Evolutionary conservation across 768 basidiomycete species (phyloP), one percentile per base, ranked within the genome.

Genomic region (Butyriboletus loyo): DNA sequence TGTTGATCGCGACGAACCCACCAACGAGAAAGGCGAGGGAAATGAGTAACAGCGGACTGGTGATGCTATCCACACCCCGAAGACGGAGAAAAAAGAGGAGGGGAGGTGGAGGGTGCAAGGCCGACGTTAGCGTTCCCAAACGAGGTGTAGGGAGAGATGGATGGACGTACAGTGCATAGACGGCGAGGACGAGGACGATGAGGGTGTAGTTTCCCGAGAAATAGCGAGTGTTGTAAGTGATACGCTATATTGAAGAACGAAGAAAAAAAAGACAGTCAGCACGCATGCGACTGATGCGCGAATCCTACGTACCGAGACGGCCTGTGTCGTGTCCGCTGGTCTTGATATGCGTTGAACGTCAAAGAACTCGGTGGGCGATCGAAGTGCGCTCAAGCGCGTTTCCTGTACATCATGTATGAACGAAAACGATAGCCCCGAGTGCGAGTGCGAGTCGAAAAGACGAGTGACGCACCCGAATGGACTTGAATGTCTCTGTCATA

Each of bases 171-270:
- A 93, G 58, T 4, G 92, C 89, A 69, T 95, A 96, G 48, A 94
- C 81, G n/a, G 83, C 89, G 53, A 96, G 79, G 42, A 82, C 68
- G 53, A 81, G 81, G 17, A 93, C 75, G 62, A 95, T 81, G 65
- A 92, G 70, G 41, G 86, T 79, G 73, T 98, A 98, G 72, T 98
- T 98, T 49, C 92, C 86, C 52, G 89, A 91, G 72, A 90, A 91
- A 67, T 90, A 91, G 44, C 89, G 85, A 36, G 92, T 93, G 75
- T 96, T 96, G 76, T 96, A 93, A 22, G 91, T 90, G 80, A 95
- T 90, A 53, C 92, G 84, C 92, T 93, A 64, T 46, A 14, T n/a
- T 24, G 17, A 5, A 4, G 13, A 5, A 22, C 8, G 2, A 30
- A 21, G 4, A 11, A 17, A 10, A 10, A 38, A 25, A 7, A 48